Evolutionary conservation across 2,329 filamentous ascomycete species (phyloP).

Genomic region (Zymoseptoria passerinii): DNA sequence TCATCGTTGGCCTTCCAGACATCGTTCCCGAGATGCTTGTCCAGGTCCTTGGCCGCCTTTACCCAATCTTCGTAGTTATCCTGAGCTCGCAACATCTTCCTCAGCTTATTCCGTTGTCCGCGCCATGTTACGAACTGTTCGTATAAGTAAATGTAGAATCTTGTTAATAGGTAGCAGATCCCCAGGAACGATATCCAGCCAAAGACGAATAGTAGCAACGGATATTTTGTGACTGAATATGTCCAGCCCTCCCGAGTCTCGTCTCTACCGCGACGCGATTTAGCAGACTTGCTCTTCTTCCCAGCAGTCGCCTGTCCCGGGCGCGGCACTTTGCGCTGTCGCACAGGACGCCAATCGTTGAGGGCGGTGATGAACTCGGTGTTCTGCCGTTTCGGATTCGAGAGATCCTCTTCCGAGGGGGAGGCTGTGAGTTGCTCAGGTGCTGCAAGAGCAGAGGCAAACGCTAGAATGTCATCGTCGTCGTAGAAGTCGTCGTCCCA

Average conservation of each 20-base stretch:
- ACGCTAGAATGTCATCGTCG: constrained; percentile 64
- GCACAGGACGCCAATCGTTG: constrained; percentile 91
- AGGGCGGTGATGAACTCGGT: constrained; percentile 69
- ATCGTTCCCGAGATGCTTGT: constrained; percentile 71
- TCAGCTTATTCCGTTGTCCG: constrained; percentile 63
- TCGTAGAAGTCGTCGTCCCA: constrained; percentile 68
- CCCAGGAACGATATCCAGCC: constrained; percentile 72
- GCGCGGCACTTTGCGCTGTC: constrained; percentile 50
- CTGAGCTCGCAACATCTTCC: constrained; percentile 62
- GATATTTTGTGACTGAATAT: constrained; percentile 86
- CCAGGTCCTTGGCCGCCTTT: constrained; percentile 66
- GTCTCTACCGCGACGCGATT: constrained; percentile 53
- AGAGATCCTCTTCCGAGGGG: constrained; percentile 52
- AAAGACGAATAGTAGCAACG: constrained; percentile 69
- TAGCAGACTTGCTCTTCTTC: constrained; percentile 27
- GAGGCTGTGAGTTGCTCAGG: constrained; percentile 54
- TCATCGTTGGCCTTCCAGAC: constrained; percentile 68
- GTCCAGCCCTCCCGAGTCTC: constrained; percentile 92
- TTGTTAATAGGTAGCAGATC: constrained; percentile 66
- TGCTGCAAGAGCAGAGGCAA: constrained; percentile 72
- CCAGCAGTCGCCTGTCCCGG: constrained; percentile 20
- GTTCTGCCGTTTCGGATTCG: constrained; percentile 36
- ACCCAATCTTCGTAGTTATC: constrained; percentile 79
- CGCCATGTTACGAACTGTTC: constrained; percentile 89
- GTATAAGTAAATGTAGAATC: constrained; percentile 85